These are phyloP conservation scores for Sarocladium oryzae DNA, from an alignment of 2,329 filamentous ascomycete genomes.

Conservation along the genomic window DNA sequence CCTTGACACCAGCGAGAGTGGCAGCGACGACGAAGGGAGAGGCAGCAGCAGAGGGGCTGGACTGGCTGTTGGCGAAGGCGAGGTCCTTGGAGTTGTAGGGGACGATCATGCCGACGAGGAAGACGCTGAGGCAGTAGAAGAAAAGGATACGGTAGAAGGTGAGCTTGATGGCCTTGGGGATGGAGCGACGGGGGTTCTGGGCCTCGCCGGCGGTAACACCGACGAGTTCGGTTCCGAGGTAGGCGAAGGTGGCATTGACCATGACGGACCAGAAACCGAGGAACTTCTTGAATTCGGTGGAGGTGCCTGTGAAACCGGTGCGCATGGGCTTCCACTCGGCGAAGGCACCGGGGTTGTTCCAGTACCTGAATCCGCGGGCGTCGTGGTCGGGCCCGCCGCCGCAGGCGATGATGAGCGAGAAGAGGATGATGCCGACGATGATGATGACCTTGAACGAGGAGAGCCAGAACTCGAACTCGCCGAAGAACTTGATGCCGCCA, in stretches of 20 bases:
- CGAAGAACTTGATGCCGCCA: conserved; percentile 62
- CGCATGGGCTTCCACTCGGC: conserved; percentile 25
- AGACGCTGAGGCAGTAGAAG: conserved; percentile 61
- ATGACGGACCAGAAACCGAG: conserved; percentile 67
- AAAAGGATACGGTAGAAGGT: conserved; percentile 57
- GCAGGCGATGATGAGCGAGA: conserved; percentile 64
- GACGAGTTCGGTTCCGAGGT: conserved; percentile 61
- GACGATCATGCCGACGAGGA: conserved; percentile 70
- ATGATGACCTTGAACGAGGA: conserved; percentile 65
- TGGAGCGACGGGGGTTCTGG: conserved; percentile 49
- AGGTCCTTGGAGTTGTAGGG: conserved; percentile 61
- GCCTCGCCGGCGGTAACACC: conserved; percentile 42
- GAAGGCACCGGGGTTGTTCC: conserved; percentile 65
- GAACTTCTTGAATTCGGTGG: conserved; percentile 57
- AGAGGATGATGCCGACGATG: conserved; percentile 65
- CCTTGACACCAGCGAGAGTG: conserved; percentile 55
- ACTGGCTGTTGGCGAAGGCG: conserved; percentile 53
- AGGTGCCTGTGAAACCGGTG: conserved; percentile 57
- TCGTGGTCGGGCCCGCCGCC: conserved; percentile 56
- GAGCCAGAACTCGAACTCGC: conserved; percentile 76
- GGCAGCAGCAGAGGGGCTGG: conserved; percentile 66
- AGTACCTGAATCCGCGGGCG: conserved; percentile 64
- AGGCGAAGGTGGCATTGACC: conserved; percentile 67
- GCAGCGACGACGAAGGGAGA: conserved; percentile 68
- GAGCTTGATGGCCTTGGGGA: conserved; percentile 53